Evolutionary conservation across 2,329 filamentous ascomycete genomes (phyloP).

Genomic region (Arthrocladium fulminans): DNA sequence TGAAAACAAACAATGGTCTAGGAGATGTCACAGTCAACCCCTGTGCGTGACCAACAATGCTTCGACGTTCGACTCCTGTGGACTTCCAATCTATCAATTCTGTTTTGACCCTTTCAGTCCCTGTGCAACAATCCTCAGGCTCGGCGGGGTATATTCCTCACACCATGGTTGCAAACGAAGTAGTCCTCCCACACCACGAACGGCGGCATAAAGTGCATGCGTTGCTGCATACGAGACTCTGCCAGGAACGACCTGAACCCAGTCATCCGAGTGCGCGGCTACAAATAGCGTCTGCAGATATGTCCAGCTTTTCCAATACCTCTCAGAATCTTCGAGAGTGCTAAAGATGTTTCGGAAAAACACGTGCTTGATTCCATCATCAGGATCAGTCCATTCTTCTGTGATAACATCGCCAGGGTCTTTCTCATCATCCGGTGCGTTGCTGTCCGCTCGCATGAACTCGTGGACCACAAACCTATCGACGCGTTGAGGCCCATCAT

Average conservation of each 20-base stretch:
- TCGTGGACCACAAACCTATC: conserved; percentile 35
- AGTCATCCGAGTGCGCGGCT: conserved; percentile 2
- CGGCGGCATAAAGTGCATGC: not conserved
- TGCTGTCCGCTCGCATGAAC: conserved; percentile 35
- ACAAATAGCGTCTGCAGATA: not conserved
- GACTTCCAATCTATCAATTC: not conserved
- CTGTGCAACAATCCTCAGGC: not conserved
- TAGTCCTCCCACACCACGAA: not conserved
- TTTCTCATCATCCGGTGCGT: conserved; percentile 6
- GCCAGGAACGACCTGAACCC: not conserved
- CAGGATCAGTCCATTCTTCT: conserved; percentile 41
- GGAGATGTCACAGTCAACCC: no score
- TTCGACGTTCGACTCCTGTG: not conserved
- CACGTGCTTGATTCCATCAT: conserved; percentile 37
- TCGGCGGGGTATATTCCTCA: conserved; percentile 3
- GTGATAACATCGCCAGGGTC: conserved; percentile 33
- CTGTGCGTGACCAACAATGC: no score
- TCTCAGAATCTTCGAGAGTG: conserved; percentile 2
- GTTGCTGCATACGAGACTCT: not conserved
- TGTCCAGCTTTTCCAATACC: conserved; percentile 8
- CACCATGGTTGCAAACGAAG: conserved; percentile 1
- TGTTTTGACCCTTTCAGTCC: not conserved
- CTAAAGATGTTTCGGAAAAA: conserved; percentile 38
- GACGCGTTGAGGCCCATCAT: conserved; percentile 6
- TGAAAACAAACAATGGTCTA: not conserved